Evolutionary conservation across 169 alveolate genomes (phyloP).

Genomic region (Eimeria praecox): DNA sequence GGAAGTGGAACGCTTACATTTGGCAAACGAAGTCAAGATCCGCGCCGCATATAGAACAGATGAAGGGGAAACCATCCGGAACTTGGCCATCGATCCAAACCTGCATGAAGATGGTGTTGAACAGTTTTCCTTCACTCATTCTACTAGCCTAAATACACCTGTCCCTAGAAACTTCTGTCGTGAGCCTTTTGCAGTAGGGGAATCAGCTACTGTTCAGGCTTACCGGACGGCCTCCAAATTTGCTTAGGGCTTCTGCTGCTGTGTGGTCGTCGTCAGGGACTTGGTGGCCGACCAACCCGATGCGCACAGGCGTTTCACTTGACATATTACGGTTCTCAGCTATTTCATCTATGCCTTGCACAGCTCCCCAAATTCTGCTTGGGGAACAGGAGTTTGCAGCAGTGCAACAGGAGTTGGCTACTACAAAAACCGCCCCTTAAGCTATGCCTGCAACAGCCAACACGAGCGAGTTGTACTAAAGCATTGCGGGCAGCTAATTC

Average conservation of each 20-base stretch:
- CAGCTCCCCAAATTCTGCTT: neutral
- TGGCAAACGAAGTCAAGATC: conserved; percentile 74
- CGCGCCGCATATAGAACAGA: conserved; percentile 55
- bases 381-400: neutral
- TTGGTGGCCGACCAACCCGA: conserved; percentile 71
- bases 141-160: neutral
- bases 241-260: conserved; percentile 67
- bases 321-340: conserved; percentile 16
- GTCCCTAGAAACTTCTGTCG: neutral
- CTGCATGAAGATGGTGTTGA: neutral
- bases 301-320: conserved; percentile 60
- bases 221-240: conserved; percentile 81
- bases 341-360: neutral
- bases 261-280: conserved; percentile 70
- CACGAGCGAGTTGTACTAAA: neutral
- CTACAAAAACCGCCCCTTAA: neutral
- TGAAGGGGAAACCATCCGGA: conserved; percentile 60
- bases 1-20: conserved; percentile 22
- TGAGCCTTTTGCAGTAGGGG: neutral
- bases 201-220: neutral
- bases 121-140: neutral
- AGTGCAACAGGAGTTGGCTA: neutral
- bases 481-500: neutral
- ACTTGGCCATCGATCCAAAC: conserved; percentile 68
- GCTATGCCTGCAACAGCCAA: neutral